Base-by-base conservation (phyloP, 2,329 filamentous ascomycete species). In the Lachnellula arida region DNA sequence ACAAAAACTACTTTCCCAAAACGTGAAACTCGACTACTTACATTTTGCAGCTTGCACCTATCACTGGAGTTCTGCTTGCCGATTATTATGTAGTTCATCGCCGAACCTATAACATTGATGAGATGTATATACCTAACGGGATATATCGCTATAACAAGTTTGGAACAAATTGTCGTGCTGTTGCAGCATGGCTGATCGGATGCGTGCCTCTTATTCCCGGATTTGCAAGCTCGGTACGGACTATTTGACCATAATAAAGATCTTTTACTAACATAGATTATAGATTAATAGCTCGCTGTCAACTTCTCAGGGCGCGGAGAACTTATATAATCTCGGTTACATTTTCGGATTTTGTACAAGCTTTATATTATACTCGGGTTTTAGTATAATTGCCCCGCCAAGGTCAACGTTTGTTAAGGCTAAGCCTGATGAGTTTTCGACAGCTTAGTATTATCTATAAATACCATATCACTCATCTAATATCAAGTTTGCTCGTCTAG, bases 31-130 rank as follows among this genome's bases (percentile, higher is more conserved):
- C 37, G 37, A 39, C 37, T 39, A 39, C 37, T 39, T 39, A 39
- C 37, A 39, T 14, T 39, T 14, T n/a, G n/a, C 37, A 39, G 59
- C 58, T 72, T 5, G 69, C 68, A 0, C 70, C 70, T 5, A 63
- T 71, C 9, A 40, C 55, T 2, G 58, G 49, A 1, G 51, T 60
- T 19, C 22, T 60, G 5, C 42, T 49, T 12, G 43, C 55, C 3
- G 58, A 60, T 12, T 60, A 56, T 35, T 60, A 53, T 50, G n/a
- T 58, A 8, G 52, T 60, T 4, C 53, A 52, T 25, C 42, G 28
- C 6, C 22, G 35, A 5, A 42, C 44, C 5, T 47, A 55, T n/a
- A 49, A 57, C 19, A 49, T 62, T n/a, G 49, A 49, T 1, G 52
- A 39, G 22, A 39, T 58, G 15, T 62, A 58, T 34, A 43, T 46